Evolutionary conservation across 2,329 filamentous ascomycete genomes (phyloP).

Genomic region (Aspergillus pseudoviridinutans): DNA sequence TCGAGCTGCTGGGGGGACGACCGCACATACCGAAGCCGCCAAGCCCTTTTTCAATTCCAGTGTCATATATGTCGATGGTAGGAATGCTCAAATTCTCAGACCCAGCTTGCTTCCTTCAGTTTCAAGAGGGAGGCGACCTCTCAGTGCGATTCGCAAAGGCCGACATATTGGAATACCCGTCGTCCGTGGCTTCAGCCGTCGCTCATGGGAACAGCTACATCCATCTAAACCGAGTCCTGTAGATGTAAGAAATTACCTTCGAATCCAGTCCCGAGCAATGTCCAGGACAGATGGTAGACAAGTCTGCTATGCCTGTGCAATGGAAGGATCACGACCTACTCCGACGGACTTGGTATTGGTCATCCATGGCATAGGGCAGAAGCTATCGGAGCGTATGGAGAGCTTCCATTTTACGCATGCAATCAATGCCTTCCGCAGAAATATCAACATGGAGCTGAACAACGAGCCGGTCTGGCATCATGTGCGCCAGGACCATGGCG

Average conservation of each 20-base stretch:
- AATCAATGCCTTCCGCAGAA: constrained; percentile 82
- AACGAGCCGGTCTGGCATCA: constrained; percentile 70
- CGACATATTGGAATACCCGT: constrained; percentile 78
- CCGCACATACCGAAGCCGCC: constrained; percentile 42
- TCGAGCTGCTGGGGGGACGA: constrained; percentile 38
- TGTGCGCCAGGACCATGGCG: constrained; percentile 72
- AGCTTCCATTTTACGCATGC: constrained; percentile 97
- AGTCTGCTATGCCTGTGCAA: constrained; percentile 54
- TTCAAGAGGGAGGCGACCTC: constrained; percentile 76
- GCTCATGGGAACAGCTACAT: constrained; percentile 71
- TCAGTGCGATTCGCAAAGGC: constrained; percentile 81
- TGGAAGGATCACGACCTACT: constrained; percentile 60
- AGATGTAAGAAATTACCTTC: constrained; percentile 41
- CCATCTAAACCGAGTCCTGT: constrained; percentile 44
- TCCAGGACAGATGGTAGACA: constrained; percentile 22
- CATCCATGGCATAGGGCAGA: constrained; percentile 94
- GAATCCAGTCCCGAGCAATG: constrained; percentile 33
- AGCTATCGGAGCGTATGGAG: constrained; percentile 88
- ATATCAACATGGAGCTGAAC: constrained; percentile 78
- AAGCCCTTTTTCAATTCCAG: constrained; percentile 69
- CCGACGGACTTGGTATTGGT: constrained; percentile 88
- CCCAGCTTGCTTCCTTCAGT: constrained; percentile 79
- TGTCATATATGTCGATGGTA: constrained; percentile 78
- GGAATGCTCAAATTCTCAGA: constrained; percentile 78
- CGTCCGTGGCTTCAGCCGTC: constrained; percentile 81